phyloP scores from a whole-genome alignment of 331 rosid genomes.

The Malus hybrid region DNA sequence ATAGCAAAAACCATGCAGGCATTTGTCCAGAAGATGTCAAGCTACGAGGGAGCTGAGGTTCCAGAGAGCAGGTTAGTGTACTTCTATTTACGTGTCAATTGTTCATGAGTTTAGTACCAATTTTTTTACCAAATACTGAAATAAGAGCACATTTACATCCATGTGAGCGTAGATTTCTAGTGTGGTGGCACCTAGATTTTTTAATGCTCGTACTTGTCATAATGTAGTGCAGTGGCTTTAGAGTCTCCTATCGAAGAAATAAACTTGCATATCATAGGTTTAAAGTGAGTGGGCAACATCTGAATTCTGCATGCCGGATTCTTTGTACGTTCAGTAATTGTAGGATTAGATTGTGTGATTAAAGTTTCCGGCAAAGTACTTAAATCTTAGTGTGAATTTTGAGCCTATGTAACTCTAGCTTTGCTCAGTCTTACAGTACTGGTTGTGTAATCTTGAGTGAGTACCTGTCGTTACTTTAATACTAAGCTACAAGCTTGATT shows the following conservation, averaged over 20 bases:
- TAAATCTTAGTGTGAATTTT: background rate
- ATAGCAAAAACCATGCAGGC: constrained; percentile 72
- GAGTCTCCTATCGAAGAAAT: background rate
- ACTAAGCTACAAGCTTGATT: background rate
- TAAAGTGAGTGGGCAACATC: too few relatives aligned
- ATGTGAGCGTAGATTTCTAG: background rate
- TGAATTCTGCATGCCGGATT: background rate
- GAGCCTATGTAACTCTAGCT: background rate
- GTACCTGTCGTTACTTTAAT: background rate
- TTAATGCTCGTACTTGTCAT: background rate
- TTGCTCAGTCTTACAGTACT: background rate
- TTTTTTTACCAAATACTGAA: background rate
- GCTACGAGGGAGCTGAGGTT: constrained; percentile 89
- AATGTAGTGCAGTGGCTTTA: background rate
- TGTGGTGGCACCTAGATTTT: background rate
- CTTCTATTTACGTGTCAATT: background rate
- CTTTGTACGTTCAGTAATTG: background rate
- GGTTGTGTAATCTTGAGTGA: background rate
- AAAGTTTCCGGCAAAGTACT: background rate
- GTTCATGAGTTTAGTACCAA: background rate
- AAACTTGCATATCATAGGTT: background rate
- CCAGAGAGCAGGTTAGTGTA: constrained; percentile 63
- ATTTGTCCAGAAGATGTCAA: constrained; percentile 72
- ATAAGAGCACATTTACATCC: background rate
- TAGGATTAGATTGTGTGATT: background rate